Evolutionary conservation across 768 basidiomycete genomes (phyloP), one percentile per base, ranked within the genome.

Genomic region (Suillus subalutaceus): DNA sequence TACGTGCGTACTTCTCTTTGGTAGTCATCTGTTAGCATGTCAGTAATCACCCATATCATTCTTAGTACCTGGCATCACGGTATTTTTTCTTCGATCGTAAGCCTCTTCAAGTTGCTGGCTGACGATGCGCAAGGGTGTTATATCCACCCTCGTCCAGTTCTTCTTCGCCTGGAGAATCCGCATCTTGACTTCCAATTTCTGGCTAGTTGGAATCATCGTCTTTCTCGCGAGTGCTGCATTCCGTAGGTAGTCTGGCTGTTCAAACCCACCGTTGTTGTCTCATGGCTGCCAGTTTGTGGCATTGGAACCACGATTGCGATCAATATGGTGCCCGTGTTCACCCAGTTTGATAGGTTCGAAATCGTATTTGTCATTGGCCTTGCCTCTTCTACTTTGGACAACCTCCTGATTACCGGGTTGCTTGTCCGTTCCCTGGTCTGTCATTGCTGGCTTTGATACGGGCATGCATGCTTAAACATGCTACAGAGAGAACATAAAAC

Each of bases 381-480:
- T 38, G 69, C 79, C 20, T 71, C 81, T 0, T 79, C 84, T 15
- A 81, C 81, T 6, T 72, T 79, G 13, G 79, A 81, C 13, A 87
- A 87, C 70, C 68, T 82, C 9, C 67, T 85, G 12, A 87, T 88
- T 59, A 82, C 86, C 1, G 63, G 71, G 0, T 67, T 78, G 1
- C 76, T 87, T 7, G 80, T 81, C 8, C 69, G 75, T 58, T 80
- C 77, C 44, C 71, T 87, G 73, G 85, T 84, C 66, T 26, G 80
- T 72, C 40, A 26, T 58, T 20, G 26, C 41, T 32, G 30, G 2
- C 20, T 61, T 32, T 32, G 37, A 44, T 35, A 43, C 6, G 30
- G n/a, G n/a, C 18, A 57, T 60, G 26, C 41, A 30, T 43, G 6
- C 41, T 58, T 56, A 65, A 20, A 68, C 0, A 12, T 30, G 55